These are phyloP conservation scores for Sporothrix brunneoviolacea DNA, from an alignment of 2,329 filamentous ascomycete species.

Conservation along the genomic window DNA sequence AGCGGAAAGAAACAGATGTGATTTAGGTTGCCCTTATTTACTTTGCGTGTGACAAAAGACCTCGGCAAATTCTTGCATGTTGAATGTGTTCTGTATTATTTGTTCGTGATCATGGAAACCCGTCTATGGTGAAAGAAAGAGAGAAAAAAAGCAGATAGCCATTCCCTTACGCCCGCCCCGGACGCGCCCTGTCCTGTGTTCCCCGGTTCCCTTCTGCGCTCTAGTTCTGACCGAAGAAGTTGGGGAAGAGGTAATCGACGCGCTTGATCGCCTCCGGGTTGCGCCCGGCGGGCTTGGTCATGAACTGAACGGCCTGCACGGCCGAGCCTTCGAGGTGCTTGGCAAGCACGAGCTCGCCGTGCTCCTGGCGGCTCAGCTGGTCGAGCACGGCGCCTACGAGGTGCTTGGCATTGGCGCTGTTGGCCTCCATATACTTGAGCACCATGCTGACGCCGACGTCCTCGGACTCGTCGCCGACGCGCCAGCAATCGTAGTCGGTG, in stretches of 20 bases:
- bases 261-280: slow-evolving; percentile 69
- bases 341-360: slow-evolving; percentile 66
- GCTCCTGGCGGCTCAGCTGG: slow-evolving; percentile 70
- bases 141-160: not conserved
- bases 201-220: not conserved
- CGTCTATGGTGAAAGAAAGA: not conserved
- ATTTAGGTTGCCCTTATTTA: too few relatives aligned
- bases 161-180: not conserved
- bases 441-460: slow-evolving; percentile 96
- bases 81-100: slow-evolving; percentile 4
- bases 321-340: slow-evolving; percentile 74
- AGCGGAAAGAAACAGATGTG: too few relatives aligned
- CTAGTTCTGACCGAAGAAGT: slow-evolving; percentile 48
- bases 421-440: slow-evolving; percentile 91
- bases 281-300: slow-evolving; percentile 73
- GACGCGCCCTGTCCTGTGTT: too few relatives aligned
- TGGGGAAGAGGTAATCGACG: slow-evolving; percentile 81
- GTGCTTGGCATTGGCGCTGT: slow-evolving; percentile 76
- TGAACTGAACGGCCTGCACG: slow-evolving; percentile 70
- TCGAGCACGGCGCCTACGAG: slow-evolving; percentile 85
- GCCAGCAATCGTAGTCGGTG: slow-evolving; percentile 99
- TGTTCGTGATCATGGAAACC: not conserved
- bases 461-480: slow-evolving; percentile 64
- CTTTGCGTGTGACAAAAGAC: too few relatives aligned
- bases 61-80: too few relatives aligned